Conservation (phyloP, 2,329 filamentous ascomycete genomes). For the Hymenoscyphus scutula region DNA sequence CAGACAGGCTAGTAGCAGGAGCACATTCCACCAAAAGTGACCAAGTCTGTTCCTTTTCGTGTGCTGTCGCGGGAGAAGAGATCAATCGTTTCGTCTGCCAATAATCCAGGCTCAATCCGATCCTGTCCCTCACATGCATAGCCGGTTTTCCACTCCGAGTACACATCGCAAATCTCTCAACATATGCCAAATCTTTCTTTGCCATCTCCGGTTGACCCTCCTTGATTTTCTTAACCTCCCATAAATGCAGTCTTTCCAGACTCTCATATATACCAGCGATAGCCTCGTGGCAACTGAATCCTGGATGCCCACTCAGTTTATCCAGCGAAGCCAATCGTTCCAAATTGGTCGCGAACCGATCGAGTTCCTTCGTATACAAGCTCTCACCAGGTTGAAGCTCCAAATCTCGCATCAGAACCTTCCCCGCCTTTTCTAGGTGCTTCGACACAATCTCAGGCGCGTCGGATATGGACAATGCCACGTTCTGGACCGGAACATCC, state of each 20-base stretch:
- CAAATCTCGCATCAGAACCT: slow-evolving; percentile 65
- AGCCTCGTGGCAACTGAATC: slow-evolving; percentile 75
- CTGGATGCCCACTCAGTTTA: slow-evolving; percentile 65
- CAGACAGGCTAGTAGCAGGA: slow-evolving; percentile 40
- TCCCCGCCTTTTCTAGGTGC: slow-evolving; percentile 59
- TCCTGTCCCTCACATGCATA: slow-evolving; percentile 64
- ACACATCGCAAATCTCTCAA: slow-evolving; percentile 49
- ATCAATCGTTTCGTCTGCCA: slow-evolving; percentile 65
- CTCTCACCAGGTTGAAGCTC: slow-evolving; percentile 56
- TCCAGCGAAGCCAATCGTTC: slow-evolving; percentile 68
- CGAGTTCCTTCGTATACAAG: slow-evolving; percentile 67
- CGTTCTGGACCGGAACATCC: slow-evolving; percentile 60
- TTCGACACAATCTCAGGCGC: slow-evolving; percentile 56
- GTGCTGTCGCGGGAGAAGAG: slow-evolving; percentile 37
- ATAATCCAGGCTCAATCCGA: slow-evolving; percentile 74
- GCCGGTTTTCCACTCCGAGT: slow-evolving; percentile 66
- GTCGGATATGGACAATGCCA: slow-evolving; percentile 62
- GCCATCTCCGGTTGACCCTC: slow-evolving; percentile 47
- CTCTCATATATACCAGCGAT: slow-evolving; percentile 71
- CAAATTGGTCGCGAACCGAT: slow-evolving; percentile 69
- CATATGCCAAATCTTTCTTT: slow-evolving; percentile 45
- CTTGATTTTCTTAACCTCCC: slow-evolving; percentile 59
- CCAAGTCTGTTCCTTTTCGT: slow-evolving; percentile 50
- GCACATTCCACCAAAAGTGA: slow-evolving; percentile 66
- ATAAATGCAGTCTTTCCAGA: slow-evolving; percentile 65